Base-by-base conservation (phyloP, 169 alveolate genomes). In the Eimeria zaria region DNA sequence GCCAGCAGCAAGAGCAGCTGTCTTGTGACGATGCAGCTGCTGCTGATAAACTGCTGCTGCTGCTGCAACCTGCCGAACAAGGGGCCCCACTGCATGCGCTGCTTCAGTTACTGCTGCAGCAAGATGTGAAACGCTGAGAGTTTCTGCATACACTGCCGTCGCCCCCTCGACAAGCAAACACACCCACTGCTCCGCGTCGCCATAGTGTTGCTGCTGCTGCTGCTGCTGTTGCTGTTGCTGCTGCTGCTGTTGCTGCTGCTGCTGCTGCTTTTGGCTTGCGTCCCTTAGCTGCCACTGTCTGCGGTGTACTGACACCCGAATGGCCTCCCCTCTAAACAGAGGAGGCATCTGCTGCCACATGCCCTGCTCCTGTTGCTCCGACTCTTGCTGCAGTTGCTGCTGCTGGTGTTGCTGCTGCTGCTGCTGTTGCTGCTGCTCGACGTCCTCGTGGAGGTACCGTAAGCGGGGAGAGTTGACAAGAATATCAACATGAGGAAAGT, bases 101-200 rank as follows among this genome's bases (percentile, higher is more conserved):
- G 94, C 83, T 14, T 62, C 94, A 20, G 94, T 83, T 36, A 41
- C 83, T 64, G 94, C 94, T 24, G 60, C 83, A 41, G 94, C 94
- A 36, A 60, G 58, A 53, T 22, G 9, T 14, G 60, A 74, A 44
- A 62, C 55, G 20, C 76, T 39, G 12, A 83, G 91, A 22, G 58
- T 53, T 55, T 83, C 76, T 30, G 91, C 30, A 55, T 83, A 83
- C 58, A 62, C 76, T 24, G 73, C 94, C 36, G 69, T 62, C 60
- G 53, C 84, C 58, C 94, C 80, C 33, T 60, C 83, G 36, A 62
- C 83, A 87, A 64, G 64, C 80, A 44, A 39, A 58, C 94, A 64
- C 67, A 87, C 58, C 94, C 94, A 64, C 67, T 87, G 94, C 83
- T 64, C 67, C 20, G 94, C 41, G 30, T 84, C 76, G 78, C 91